Evolutionary conservation across 169 alveolate species (phyloP).

Genomic region (Ichthyophthirius multifiliis): DNA sequence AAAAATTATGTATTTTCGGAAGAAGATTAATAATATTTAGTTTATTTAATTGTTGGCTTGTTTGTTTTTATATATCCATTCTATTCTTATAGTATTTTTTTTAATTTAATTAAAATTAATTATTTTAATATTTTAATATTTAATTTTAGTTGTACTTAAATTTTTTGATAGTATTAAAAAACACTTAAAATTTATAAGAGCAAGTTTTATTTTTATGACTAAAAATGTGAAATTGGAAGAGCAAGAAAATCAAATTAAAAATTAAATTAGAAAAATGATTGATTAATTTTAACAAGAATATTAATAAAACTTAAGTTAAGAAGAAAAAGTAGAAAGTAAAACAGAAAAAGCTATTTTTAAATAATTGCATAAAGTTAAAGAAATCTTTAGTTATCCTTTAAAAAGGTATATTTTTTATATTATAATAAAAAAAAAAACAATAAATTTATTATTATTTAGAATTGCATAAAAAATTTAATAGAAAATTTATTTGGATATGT

Average conservation of each 20-base stretch:
- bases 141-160: background rate
- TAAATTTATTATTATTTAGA: background rate
- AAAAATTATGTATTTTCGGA: background rate
- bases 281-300: background rate
- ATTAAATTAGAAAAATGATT: background rate
- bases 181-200: background rate
- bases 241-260: background rate
- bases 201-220: background rate
- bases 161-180: background rate
- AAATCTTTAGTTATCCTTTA: background rate
- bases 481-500: background rate
- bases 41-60: background rate
- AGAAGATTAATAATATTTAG: background rate
- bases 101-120: background rate
- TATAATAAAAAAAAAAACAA: background rate
- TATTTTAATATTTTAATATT: background rate
- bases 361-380: background rate
- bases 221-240: background rate
- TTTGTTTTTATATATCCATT: conserved; percentile 54
- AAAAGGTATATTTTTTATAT: background rate
- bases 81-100: conserved; percentile 10
- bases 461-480: background rate
- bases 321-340: background rate
- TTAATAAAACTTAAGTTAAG: background rate
- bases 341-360: background rate